Evolutionary conservation across 1,284 basidiomycete genomes (phyloP), one percentile per base, ranked within the genome.

Genomic region (Mycena citricolor): DNA sequence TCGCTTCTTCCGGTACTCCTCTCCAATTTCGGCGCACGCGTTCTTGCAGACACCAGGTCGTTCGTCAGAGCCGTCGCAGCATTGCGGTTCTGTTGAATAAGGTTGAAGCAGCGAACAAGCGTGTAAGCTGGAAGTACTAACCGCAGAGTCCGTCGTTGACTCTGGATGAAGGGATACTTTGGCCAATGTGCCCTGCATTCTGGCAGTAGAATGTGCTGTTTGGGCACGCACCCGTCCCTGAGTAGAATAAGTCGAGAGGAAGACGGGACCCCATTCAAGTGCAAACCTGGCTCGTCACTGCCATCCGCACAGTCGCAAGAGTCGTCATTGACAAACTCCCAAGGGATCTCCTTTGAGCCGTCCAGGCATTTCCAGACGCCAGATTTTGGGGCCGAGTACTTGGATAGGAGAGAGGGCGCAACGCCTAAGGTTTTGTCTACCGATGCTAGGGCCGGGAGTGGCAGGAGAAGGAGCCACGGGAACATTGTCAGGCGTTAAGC

Each of bases 51-150:
- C 71, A 4, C 91, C 91, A 7, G 77, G 62, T 4, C 67, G 71
- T 65, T 99, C 95, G 63, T 99, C 95, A 0, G 91, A 91, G n/a
- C 97, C 97, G 60, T 99, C 95, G 62, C 95, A 99, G 62, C 97
- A 99, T 60, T 94, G 84, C 2, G 81, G 77, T 60, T 99, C 93
- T 94, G 3, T 8, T 25, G 7, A 11, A 21, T 17, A 29, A 22
- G 23, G 33, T 17, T 30, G n/a, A 2, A 14, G 37, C 21, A 13
- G 4, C n/a, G 23, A 16, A 35, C 57, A 29, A 58, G 29, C 42
- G 29, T 17, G 14, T 13, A 11, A n/a, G 3, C 7, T 12, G n/a
- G 8, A 33, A 11, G 21, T 10, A 70, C 84, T 32, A 63, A 92
- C 91, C 94, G 63, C 95, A 99, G 26, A 98, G 74, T 2, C 95